Base-by-base conservation (phyloP, 345 rosid genomes). In the Toxicodendron radicans region DNA sequence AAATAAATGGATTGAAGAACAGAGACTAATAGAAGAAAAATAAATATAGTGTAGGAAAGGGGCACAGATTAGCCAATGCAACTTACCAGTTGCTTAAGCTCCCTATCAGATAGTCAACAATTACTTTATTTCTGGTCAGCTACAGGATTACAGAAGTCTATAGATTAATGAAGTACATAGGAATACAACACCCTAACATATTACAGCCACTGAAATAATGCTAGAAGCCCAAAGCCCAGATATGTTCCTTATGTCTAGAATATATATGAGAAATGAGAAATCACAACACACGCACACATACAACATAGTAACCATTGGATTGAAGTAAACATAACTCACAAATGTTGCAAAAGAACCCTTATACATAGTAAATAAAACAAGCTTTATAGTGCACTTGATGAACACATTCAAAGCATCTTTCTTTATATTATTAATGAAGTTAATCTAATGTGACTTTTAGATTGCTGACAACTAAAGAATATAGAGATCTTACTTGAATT, bases 401-500 rank as follows among this genome's bases (percentile, higher is more conserved):
- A 56, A 21, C 63, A 49, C 23, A 35, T 32, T 33, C 35, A 69
- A 69, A 20, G 33, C 33, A 54, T 17, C 63, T 38, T 56, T 21
- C 46, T 56, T 7, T n/a, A 20, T 24, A 11, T 17, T 30, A 17
- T 2, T 45, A 27, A 18, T 33, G 30, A 53, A 33, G 48, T 10
- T 18, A n/a, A 18, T 35, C 5, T 11, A 67, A 54, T 21, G 66
- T 17, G 4, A 5, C 16, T 63, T 64, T 64, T 2, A 3, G 8
- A 16, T 38, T 10, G 6, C 59, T 9, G 18, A 68, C 32, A 5
- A 12, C 58, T 38, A 59, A 67, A 62, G 67, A 62, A 63, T 10
- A 17, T 46, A 35, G 8, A 5, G 52, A 63, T 53, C 82, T 83
- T 84, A 95, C 99, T 84, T 95, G 99, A 79, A 95, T 92, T 59